Conservation (phyloP, 345 rosid genomes). For the Ailanthus altissimus region DNA sequence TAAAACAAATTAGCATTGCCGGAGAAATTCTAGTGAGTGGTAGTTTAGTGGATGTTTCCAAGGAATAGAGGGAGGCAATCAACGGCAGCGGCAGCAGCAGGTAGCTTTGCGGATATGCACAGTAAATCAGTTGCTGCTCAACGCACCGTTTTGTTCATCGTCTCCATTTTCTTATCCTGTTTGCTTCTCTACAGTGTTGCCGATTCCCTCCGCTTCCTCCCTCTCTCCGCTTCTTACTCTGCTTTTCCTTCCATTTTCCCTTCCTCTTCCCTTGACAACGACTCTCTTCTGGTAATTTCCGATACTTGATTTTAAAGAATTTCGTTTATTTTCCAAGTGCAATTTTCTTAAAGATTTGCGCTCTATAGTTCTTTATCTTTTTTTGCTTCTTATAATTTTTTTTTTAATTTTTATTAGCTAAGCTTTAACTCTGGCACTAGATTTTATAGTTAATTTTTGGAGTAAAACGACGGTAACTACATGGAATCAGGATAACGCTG, state of each 20-base stretch:
- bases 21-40: no score
- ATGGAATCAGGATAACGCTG: background rate
- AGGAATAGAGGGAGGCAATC: no score
- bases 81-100: background rate
- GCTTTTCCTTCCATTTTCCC: slow-evolving; percentile 21
- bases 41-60: background rate
- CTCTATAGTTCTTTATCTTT: background rate
- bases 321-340: background rate
- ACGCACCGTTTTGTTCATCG: background rate
- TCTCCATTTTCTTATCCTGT: slow-evolving; percentile 12
- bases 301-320: background rate
- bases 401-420: background rate
- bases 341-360: background rate
- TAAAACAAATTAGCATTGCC: no score
- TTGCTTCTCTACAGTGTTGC: slow-evolving; percentile 12
- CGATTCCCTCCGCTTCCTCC: slow-evolving; percentile 12
- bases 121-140: background rate
- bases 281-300: slow-evolving; percentile 2
- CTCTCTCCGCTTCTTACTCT: background rate
- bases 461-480: background rate
- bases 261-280: slow-evolving; percentile 16
- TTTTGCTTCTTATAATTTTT: no score
- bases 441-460: background rate
- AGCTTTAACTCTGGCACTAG: background rate
- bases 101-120: background rate